These are phyloP conservation scores for Pythium pyrilobum DNA, from an alignment of 352 stramenopile genomes.

Conservation along the genomic window DNA sequence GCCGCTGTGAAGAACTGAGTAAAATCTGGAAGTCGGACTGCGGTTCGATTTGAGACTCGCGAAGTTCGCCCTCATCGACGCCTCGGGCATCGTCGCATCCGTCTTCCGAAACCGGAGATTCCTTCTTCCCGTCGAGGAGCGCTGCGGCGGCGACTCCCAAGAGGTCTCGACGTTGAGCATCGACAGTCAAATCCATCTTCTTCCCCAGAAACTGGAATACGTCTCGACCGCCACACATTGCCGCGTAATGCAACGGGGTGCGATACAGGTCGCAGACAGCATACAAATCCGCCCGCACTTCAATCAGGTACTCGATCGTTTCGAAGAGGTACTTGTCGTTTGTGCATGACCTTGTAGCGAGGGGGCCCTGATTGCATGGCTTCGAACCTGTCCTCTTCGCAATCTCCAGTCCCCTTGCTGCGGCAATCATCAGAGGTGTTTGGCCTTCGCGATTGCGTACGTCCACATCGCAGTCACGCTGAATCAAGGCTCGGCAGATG, in stretches of 20 bases:
- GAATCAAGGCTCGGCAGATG: conserved; percentile 67
- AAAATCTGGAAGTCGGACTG: conserved; percentile 23
- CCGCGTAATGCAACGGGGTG: conserved; percentile 71
- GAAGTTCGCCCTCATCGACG: conserved; percentile 31
- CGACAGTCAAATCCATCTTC: conserved; percentile 37
- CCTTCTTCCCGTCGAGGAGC: conserved; percentile 34
- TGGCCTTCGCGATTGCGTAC: conserved; percentile 58
- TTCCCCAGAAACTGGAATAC: conserved; percentile 49
- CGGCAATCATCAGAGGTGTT: conserved; percentile 81
- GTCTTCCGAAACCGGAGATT: not conserved
- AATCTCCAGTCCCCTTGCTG: conserved; percentile 25
- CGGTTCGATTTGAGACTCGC: conserved; percentile 14
- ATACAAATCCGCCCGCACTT: conserved; percentile 46
- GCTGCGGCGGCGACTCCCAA: conserved; percentile 50
- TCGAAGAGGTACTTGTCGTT: conserved; percentile 52
- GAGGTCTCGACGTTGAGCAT: conserved; percentile 56
- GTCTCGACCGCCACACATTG: conserved; percentile 49
- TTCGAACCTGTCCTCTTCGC: not conserved
- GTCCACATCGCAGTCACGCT: conserved; percentile 63
- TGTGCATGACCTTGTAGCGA: conserved; percentile 28
- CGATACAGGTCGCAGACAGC: conserved; percentile 68
- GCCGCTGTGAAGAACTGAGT: conserved; percentile 5
- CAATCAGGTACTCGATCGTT: conserved; percentile 73
- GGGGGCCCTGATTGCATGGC: not conserved
- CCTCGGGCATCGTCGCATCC: conserved; percentile 12